These are phyloP conservation scores for Trichoderma sp. DNA, from an alignment of 2,329 filamentous ascomycete species.

Conservation along the genomic window DNA sequence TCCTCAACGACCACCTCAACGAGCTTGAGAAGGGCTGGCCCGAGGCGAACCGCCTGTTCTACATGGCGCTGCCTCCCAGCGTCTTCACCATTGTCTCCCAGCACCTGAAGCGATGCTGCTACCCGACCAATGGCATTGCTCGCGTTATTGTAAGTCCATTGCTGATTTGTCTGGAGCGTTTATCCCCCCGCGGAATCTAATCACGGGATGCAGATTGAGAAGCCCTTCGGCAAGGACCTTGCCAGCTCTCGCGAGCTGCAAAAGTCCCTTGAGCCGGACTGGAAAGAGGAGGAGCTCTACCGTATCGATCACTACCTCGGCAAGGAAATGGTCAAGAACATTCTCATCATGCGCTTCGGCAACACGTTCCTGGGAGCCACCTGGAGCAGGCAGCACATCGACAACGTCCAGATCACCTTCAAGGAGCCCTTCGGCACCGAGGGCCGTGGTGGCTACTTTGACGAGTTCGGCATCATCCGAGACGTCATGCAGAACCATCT, in stretches of 20 bases:
- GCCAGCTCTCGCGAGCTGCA: slow-evolving; percentile 92
- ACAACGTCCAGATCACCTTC: slow-evolving; percentile 98
- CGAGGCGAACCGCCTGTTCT: slow-evolving; percentile 92
- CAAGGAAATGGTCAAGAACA: slow-evolving; percentile 99
- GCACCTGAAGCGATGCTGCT: slow-evolving; percentile 96
- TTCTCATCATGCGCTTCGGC: slow-evolving; percentile 94
- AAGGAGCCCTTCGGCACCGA: slow-evolving; percentile 99
- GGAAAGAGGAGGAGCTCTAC: slow-evolving; percentile 98
- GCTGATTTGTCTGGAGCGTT: background rate
- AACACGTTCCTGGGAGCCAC: slow-evolving; percentile 98
- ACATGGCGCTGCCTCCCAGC: slow-evolving; percentile 97
- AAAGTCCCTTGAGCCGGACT: slow-evolving; percentile 92
- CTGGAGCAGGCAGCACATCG: slow-evolving; percentile 99
- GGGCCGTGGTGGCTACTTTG: slow-evolving; percentile 96
- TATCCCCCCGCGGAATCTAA: slow-evolving; percentile 31
- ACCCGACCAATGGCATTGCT: slow-evolving; percentile 85
- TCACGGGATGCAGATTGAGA: slow-evolving; percentile 73
- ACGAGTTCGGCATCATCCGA: slow-evolving; percentile 98
- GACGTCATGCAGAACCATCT: slow-evolving; percentile 99
- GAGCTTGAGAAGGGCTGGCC: slow-evolving; percentile 79
- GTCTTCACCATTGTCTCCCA: slow-evolving; percentile 98
- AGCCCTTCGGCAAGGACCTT: slow-evolving; percentile 98
- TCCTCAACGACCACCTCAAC: slow-evolving; percentile 81
- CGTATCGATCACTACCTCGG: slow-evolving; percentile 99
- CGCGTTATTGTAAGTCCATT: slow-evolving; percentile 78